phyloP scores from a whole-genome alignment of 805 yeast species.

The Wickerhamomyces silvicola region DNA sequence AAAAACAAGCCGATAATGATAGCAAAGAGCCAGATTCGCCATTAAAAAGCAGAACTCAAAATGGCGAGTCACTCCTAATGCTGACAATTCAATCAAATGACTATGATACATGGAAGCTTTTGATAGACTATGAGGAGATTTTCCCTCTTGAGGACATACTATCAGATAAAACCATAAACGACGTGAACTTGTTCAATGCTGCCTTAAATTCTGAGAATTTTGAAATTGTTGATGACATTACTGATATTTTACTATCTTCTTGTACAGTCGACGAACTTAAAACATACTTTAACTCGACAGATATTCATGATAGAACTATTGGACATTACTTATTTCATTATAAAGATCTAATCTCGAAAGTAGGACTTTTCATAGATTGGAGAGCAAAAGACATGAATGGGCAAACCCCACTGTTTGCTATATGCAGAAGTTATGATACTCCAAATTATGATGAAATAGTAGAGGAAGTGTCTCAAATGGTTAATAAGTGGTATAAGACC shows the following conservation, averaged over 20 bases:
- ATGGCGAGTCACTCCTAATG: constrained; percentile 71
- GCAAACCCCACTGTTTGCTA: constrained; percentile 72
- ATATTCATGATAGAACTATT: constrained; percentile 48
- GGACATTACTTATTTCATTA: constrained; percentile 72
- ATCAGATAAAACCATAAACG: constrained; percentile 50
- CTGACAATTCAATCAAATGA: constrained; percentile 49
- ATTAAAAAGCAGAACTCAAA: constrained; percentile 33
- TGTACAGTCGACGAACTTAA: constrained; percentile 40
- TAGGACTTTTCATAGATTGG: constrained; percentile 71
- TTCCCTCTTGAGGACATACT: constrained; percentile 63
- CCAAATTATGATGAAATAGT: constrained; percentile 49
- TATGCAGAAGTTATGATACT: constrained; percentile 79
- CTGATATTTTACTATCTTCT: constrained; percentile 35
- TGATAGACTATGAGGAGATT: constrained; percentile 38
- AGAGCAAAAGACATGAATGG: constrained; percentile 51
- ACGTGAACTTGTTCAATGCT: constrained; percentile 50
- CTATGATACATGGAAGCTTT: constrained; percentile 38
- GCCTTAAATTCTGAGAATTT: constrained; percentile 53
- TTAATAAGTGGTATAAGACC: constrained; percentile 34
- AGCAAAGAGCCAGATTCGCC: constrained; percentile 14
- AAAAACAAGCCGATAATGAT: constrained; percentile 23
- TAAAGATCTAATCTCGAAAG: constrained; percentile 37
- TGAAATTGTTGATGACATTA: constrained; percentile 40
- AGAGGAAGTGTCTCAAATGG: constrained; percentile 36
- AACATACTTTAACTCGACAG: constrained; percentile 43